Conservation (phyloP, 108 stramenopile genomes). For the Fistulifera pelliculosa region DNA sequence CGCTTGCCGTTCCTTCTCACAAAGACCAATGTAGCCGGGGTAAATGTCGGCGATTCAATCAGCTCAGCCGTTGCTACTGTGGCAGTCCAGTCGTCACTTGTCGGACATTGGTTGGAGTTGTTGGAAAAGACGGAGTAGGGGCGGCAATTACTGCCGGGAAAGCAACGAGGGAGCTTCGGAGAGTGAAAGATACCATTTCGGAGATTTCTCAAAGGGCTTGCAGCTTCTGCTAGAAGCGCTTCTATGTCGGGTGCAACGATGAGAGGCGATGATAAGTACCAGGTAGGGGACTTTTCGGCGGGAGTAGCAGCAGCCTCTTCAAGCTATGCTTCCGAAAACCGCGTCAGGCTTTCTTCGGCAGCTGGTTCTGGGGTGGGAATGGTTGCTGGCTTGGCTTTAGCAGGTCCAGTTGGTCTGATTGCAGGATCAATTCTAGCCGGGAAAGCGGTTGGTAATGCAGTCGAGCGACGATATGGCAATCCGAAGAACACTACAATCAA, state of each 20-base stretch:
- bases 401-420: constrained; percentile 13
- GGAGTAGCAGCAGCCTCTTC: constrained; percentile 1
- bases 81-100: constrained; percentile 3
- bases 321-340: constrained; percentile 6
- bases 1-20: constrained; percentile 6
- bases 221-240: not conserved
- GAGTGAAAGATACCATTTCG: constrained; percentile 10
- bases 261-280: constrained; percentile 1
- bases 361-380: constrained; percentile 11
- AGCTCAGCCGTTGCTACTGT: not conserved
- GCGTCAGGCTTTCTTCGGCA: constrained; percentile 5
- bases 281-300: constrained; percentile 8
- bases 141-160: constrained; percentile 11
- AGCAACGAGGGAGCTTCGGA: constrained; percentile 1
- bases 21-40: constrained; percentile 2
- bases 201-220: constrained; percentile 10
- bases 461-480: not conserved
- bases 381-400: constrained; percentile 5
- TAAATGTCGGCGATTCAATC: constrained; percentile 4
- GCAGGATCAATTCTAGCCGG: constrained; percentile 10
- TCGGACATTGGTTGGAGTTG: constrained; percentile 9
- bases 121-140: constrained; percentile 4
- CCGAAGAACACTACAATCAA: not conserved
- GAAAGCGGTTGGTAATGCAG: not conserved
- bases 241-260: not conserved